Base-by-base conservation (phyloP, 768 basidiomycete species). In the Agaricus sinodeliciosus region DNA sequence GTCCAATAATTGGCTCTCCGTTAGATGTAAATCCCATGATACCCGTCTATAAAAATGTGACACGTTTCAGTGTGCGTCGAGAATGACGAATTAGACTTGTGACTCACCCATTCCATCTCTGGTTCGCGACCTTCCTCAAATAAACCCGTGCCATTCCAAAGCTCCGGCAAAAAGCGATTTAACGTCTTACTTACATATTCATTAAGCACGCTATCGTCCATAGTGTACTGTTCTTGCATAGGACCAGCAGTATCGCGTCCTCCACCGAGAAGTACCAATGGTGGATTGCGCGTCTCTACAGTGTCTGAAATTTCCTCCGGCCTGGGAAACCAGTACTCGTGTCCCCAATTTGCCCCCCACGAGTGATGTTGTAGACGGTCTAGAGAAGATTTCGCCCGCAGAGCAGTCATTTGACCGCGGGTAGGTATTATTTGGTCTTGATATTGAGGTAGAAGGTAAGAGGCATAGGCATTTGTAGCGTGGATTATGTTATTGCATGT, bases 281-380 rank as follows among this genome's bases (percentile, higher is more conserved):
- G 85, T 31, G 52, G 52, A 3, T 66, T 62, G 31, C 72, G 67
- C 8, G 63, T 62, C 4, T 59, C 59, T 3, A 57, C 49, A 9
- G 63, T 46, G 11, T 45, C 46, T 7, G 34, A 7, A 27, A 53
- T 53, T 42, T 54, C 49, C 61, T 55, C 37, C 0, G 81, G 80
- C 12, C 90, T 75, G n/a, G 87, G 84, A 62, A 93, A 90, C 86
- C 87, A 91, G 63, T 92, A 93, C 58, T 89, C 85, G 60, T 70
- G 77, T 0, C 78, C 80, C 56, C 78, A 70, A 62, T 70, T 72
- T 51, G 68, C 79, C 55, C 57, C 69, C 81, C 79, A 84, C 2
- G 77, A 67, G 39, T 63, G 60, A 55, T 66, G 73, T 11, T 71
- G 72, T 22, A 84, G 63, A 13, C 72, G 61, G 9, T 71, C 62